Base-by-base conservation (phyloP, 768 basidiomycete genomes). In the Calocybe gangraenosa region DNA sequence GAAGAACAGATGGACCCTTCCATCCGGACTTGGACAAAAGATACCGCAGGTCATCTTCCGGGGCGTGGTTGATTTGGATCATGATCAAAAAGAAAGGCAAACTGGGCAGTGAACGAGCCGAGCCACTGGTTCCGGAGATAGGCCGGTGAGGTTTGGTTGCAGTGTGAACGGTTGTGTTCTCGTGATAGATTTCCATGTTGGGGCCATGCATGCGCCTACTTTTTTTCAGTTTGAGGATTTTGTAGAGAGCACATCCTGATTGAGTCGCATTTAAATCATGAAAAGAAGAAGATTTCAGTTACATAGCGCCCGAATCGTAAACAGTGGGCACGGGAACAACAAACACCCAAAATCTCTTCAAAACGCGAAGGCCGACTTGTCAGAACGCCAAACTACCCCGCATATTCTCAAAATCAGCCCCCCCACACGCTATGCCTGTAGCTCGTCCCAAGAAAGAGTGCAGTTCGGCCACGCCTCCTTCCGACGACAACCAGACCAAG, bases 371-470 rank as follows among this genome's bases (percentile, higher is more conserved):
- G 46, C 52, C 57, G 54, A 55, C 52, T 42, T 55, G 45, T 44
- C 55, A 50, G 50, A 52, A 58, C 56, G 44, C 48, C n/a, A 43
- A 42, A 37, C 51, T 56, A 57, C 60, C 60, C 63, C 60, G 56
- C 64, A 54, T 58, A 52, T 53, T 56, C 55, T 58, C 58, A 58
- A 57, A 50, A 6, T 57, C 54, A 59, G 52, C 57, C 52, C 60
- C 58, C 51, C 58, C 61, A 49, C 63, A 60, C 59, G 63, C 54
- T 50, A 87, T 87, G 85, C 79, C 85, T 64, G 75, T 71, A 56
- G 73, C 77, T 51, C 77, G 82, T 58, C 68, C 76, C 59, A 82
- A 83, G 74, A 82, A 82, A 74, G 80, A 79, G 68, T 67, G 58
- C 44, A 71, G 65, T 63, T 81, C 80, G 56, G 68, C 75, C 65